Evolutionary conservation across 1,284 basidiomycete species (phyloP).

Genomic region (Kalmanozyma brasiliensis): DNA sequence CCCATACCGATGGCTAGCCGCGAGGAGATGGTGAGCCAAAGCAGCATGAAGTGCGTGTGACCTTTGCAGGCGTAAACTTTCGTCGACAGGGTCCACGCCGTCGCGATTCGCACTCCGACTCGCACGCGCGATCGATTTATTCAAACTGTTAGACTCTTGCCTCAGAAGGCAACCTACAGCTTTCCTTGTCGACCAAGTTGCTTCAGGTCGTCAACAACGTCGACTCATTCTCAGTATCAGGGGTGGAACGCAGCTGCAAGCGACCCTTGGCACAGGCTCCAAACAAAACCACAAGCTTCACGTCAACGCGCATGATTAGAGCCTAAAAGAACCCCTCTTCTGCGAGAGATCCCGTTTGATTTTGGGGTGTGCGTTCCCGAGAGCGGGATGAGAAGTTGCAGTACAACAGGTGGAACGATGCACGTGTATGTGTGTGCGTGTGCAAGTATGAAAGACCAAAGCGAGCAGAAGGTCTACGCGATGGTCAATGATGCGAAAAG

Average conservation of each 20-base stretch:
- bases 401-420: slow-evolving; percentile 21
- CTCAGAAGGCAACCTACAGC: no score
- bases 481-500: slow-evolving; percentile 16
- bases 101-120: slow-evolving; percentile 9
- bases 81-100: slow-evolving; percentile 1
- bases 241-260: no score
- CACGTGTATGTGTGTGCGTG: slow-evolving; percentile 17
- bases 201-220: no score
- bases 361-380: slow-evolving; percentile 29
- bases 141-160: not conserved
- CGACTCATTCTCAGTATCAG: no score
- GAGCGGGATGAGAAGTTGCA: slow-evolving; percentile 23
- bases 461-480: not conserved
- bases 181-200: no score
- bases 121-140: slow-evolving; percentile 2
- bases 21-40: no score
- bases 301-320: slow-evolving; percentile 3
- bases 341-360: slow-evolving; percentile 38
- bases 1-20: no score
- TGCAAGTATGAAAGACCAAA: slow-evolving; percentile 10
- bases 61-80: no score
- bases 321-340: slow-evolving; percentile 42
- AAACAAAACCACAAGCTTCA: no score
- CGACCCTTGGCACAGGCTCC: no score
- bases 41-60: no score